Evolutionary conservation across 352 stramenopile genomes (phyloP), one percentile per base, ranked within the genome.

Genomic region (Phytophthora multivora): DNA sequence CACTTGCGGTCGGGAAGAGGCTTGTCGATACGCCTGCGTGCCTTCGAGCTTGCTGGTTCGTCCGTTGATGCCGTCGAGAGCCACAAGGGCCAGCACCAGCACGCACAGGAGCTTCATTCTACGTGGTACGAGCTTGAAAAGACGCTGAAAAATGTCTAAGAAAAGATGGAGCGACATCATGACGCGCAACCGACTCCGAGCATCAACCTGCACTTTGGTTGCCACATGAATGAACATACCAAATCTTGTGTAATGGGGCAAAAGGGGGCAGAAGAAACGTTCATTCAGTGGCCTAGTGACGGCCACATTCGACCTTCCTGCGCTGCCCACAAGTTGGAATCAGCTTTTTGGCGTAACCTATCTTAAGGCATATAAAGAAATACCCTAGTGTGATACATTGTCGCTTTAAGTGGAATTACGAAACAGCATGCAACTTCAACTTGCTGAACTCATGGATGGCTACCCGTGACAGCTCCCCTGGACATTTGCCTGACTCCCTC

Each of bases 41-140:
- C 46, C 51, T 13, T 63, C 59, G 6, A 71, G 38, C 3, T 73
- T 73, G 16, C 64, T 72, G 16, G 59, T 68, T 13, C 58, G 64
- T 31, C 39, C 59, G 26, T 72, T 21, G 25, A 59, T 35, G 16
- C n/a, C 16, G 8, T 31, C 1, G 31, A 64, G 9, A 33, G 19
- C 28, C n/a, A 47, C 40, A 31, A 57, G 5, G 4, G 16, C 35
- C 43, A 68, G 45, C 15, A 53, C 12, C 15, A 45, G 0, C 28
- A 66, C 28, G 11, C 0, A 13, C 28, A 33, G 28, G 28, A 33
- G 28, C 8, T 33, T 33, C 28, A 33, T 33, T 33, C 10, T 31
- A 30, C 6, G 26, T 11, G 2, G 26, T 30, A 10, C 8, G 28
- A 33, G 28, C 28, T 33, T 33, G 28, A 33, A 33, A 33, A 12